Conservation (phyloP, 1,284 basidiomycete species). For the Singerocomus rubriflavus region DNA sequence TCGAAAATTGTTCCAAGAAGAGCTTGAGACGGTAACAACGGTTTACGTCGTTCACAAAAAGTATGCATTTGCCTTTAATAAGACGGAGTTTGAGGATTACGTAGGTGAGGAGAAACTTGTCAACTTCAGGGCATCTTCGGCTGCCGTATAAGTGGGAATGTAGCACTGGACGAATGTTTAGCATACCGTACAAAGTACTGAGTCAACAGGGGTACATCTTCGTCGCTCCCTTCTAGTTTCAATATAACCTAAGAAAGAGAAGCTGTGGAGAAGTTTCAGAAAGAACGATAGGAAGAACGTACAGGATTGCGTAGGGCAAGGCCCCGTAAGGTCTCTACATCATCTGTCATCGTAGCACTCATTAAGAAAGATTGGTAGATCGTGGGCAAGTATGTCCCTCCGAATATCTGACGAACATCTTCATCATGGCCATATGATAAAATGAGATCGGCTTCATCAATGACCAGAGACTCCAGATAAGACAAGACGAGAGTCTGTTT, state of each 20-base stretch:
- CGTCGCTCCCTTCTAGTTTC: conserved; percentile 81
- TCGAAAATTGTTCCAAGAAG: conserved; percentile 97
- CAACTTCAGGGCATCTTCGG: conserved; percentile 80
- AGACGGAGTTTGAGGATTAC: conserved; percentile 94
- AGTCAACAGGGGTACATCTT: conserved; percentile 75
- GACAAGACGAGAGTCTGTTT: conserved; percentile 57
- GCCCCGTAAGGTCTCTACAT: conserved; percentile 89
- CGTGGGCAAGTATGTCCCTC: conserved; percentile 76
- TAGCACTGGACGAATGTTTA: neutral
- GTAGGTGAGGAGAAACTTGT: conserved; percentile 94
- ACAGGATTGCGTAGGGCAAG: conserved; percentile 87
- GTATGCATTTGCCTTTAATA: conserved; percentile 93
- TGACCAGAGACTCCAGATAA: conserved; percentile 82
- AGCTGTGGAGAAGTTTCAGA: neutral
- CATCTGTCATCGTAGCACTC: conserved; percentile 97
- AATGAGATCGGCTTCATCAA: conserved; percentile 98
- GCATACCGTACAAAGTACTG: conserved; percentile 80
- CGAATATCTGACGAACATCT: conserved; percentile 84
- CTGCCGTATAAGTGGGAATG: neutral
- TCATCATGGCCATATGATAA: conserved; percentile 96
- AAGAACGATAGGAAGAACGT: conserved; percentile 27
- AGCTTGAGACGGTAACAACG: conserved; percentile 93
- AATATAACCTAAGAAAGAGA: conserved; percentile 66
- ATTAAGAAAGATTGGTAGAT: conserved; percentile 95
- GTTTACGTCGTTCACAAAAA: conserved; percentile 98